Evolutionary conservation across 2,329 filamentous ascomycete genomes (phyloP).

Genomic region (Cadophora sp.): DNA sequence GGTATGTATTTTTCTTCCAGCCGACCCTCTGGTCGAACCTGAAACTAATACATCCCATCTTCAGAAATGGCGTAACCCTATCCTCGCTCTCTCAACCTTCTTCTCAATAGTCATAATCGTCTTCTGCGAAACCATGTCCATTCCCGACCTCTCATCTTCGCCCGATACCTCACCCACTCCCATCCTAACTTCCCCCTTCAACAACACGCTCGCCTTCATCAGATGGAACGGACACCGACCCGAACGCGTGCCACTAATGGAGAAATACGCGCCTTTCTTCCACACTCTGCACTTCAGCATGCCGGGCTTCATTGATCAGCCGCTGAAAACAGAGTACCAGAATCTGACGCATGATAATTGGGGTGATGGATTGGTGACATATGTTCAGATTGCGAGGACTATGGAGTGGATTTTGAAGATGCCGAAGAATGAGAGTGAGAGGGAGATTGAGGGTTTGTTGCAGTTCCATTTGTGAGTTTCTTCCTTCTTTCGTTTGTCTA

Average conservation of each 20-base stretch:
- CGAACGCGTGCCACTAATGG: constrained; percentile 41
- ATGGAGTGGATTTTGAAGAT: constrained; percentile 44
- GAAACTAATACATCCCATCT: background rate
- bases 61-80: constrained; percentile 5
- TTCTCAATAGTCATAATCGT: constrained; percentile 15
- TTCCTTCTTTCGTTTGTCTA: background rate
- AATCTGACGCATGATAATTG: constrained; percentile 44
- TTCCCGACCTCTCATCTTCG: background rate
- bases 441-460: constrained; percentile 43
- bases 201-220: constrained; percentile 42
- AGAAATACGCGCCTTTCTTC: constrained; percentile 45
- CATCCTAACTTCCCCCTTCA: constrained; percentile 40
- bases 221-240: constrained; percentile 40
- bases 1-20: background rate
- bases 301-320: constrained; percentile 24
- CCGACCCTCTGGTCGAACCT: background rate
- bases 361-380: constrained; percentile 30
- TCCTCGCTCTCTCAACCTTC: constrained; percentile 15
- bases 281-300: constrained; percentile 42
- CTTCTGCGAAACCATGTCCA: constrained; percentile 16
- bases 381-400: constrained; percentile 41
- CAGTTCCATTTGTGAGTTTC: constrained; percentile 41
- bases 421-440: constrained; percentile 18
- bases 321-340: constrained; percentile 16
- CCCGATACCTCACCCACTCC: background rate